Percentiles rank a stretch among this genome's conserved stretches.
Conservation (phyloP, 1,284 basidiomycete genomes). For the Trametes hirsuta region DNA sequence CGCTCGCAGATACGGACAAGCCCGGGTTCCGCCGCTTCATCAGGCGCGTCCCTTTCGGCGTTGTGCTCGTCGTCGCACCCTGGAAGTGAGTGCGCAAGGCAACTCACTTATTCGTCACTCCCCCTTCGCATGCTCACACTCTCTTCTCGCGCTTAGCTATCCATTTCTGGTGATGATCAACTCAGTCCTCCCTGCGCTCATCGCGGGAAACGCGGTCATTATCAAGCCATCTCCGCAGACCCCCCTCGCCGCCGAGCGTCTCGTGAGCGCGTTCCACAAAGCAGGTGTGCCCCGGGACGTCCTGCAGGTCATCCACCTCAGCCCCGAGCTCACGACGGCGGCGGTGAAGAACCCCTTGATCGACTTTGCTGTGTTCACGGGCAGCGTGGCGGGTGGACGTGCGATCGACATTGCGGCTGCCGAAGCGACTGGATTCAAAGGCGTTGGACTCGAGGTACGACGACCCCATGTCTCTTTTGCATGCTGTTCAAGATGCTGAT, state of each 20-base stretch:
- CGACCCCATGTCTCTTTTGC: too few species aligned
- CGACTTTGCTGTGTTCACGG: slow-evolving; percentile 90
- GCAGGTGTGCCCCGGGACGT: slow-evolving; percentile 82
- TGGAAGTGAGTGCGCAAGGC: slow-evolving; percentile 73
- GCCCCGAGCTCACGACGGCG: slow-evolving; percentile 64
- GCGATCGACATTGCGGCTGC: slow-evolving; percentile 67
- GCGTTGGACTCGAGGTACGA: slow-evolving; percentile 72
- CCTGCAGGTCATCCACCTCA: slow-evolving; percentile 82
- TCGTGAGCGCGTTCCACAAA: slow-evolving; percentile 66
- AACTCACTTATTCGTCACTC: background rate
- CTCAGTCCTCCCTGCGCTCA: slow-evolving; percentile 85
- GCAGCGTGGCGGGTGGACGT: slow-evolving; percentile 74
- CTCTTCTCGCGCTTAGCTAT: slow-evolving; percentile 53
- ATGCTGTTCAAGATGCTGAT: background rate
- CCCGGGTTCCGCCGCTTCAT: slow-evolving; percentile 86
- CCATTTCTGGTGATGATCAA: slow-evolving; percentile 92
- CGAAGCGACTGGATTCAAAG: slow-evolving; percentile 74
- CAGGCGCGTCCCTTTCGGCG: slow-evolving; percentile 81
- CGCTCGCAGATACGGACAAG: slow-evolving; percentile 75
- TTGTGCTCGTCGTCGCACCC: slow-evolving; percentile 86
- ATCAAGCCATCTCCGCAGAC: slow-evolving; percentile 97
- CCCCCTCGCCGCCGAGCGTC: slow-evolving; percentile 83
- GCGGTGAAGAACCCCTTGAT: slow-evolving; percentile 72
- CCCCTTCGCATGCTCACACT: slow-evolving; percentile 1
- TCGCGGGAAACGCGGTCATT: slow-evolving; percentile 88